Base-by-base conservation (phyloP, 2,329 filamentous ascomycete species). In the Talaromyces sp. region DNA sequence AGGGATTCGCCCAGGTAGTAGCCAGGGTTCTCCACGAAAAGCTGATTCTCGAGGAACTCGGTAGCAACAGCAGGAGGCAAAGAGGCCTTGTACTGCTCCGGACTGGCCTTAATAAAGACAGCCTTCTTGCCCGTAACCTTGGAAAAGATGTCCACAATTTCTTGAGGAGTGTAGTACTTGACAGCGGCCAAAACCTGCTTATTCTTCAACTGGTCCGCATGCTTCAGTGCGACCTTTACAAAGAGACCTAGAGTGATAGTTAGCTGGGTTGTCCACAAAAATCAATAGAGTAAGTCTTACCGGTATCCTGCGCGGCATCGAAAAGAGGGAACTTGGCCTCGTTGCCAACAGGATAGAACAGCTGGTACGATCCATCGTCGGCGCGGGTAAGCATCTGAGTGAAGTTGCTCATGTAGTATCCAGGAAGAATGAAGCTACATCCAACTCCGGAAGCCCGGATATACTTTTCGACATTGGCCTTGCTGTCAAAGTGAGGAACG, bases 321-420 rank as follows among this genome's bases (percentile, higher is more conserved):
- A 44, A 44, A 2, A 44, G 12, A 16, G 40, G 40, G 4, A 44
- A 44, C 40, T 18, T 16, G 18, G 40, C 40, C 5, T 16, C 12
- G 2, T 44, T 18, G 1, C 40, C 18, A 18, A 44, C 40, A 2
- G 40, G 40, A n/a, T 14, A 9, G 40, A 44, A 44, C 12, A 44
- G 14, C 40, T n/a, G 14, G 40, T 44, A 44, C 7, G 16, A 14
- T 5, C 14, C 40, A n/a, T 44, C 12, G 6, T 18, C 40, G 6
- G 14, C 16, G 10, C 16, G 14, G 1, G 7, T 16, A 5, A 44
- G 40, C 5, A 18, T 5, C 14, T 6, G 18, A 70, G 12, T 67
- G 66, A 72, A 72, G 52, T 81, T 81, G 55, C 72, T 71, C 57
- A 59, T 59, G 31, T n/a, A 59, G 12, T 27, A 59, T 1, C 50